phyloP scores from a whole-genome alignment of 371 early-diverging fungal species.

The Mucor irregularis region DNA sequence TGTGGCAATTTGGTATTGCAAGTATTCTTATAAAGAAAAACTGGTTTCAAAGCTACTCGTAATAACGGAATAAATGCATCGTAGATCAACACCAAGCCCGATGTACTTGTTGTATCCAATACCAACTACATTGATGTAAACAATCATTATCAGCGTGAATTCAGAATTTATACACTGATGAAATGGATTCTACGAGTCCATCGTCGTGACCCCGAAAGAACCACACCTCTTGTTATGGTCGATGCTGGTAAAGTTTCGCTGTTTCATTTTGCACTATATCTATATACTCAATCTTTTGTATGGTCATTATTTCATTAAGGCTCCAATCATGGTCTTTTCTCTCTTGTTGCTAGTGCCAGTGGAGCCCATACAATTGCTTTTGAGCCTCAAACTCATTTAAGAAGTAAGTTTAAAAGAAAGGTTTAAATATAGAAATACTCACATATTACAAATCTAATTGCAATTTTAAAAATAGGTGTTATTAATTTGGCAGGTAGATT shows the following conservation, averaged over 20 bases:
- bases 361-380: conserved; percentile 50
- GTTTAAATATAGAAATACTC: too few relatives aligned
- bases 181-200: conserved; percentile 52
- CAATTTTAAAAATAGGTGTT: conserved; percentile 34
- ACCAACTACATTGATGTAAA: conserved; percentile 30
- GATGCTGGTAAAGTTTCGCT: conserved; percentile 41
- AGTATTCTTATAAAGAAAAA: conserved; percentile 9
- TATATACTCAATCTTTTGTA: neutral
- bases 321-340: conserved; percentile 53
- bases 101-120: conserved; percentile 43
- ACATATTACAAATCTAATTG: neutral
- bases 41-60: too few relatives aligned
- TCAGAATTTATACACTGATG: conserved; percentile 46
- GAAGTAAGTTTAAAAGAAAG: conserved; percentile 31
- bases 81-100: conserved; percentile 47
- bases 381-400: conserved; percentile 49
- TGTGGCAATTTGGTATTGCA: conserved; percentile 40
- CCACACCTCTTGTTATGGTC: conserved; percentile 41
- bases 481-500: conserved; percentile 41
- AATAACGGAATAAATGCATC: neutral
- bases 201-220: conserved; percentile 38
- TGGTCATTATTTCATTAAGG: conserved; percentile 24
- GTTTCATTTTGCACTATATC: neutral
- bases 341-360: conserved; percentile 47
- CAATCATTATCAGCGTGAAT: conserved; percentile 45